Evolutionary conservation across 139 green algal genomes (phyloP), one percentile per base, ranked within the genome.

Genomic region (Chlorella sp.): DNA sequence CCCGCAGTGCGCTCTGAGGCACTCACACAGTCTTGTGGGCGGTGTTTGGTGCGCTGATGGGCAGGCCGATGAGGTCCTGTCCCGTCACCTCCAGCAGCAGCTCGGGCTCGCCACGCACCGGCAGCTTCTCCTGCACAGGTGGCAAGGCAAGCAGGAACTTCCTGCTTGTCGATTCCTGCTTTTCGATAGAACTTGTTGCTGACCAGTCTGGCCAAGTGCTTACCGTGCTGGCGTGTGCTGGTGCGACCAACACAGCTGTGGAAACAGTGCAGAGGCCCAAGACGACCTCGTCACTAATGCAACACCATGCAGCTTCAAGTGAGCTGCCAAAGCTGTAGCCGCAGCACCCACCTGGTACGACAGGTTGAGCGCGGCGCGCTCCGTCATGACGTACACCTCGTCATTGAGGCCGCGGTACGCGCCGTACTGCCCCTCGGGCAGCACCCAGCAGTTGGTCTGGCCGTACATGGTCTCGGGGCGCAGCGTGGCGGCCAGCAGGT

Each of bases 401-500:
- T 80, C 80, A 51, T 93, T 79, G 5, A 91, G 71, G 26, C 85
- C 91, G 63, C 85, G 75, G 86, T 87, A 97, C 0, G 92, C 95
- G 35, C 89, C 95, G 70, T 99, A 99, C 49, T 96, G 71, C 23
- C 95, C 95, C 24, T 98, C 91, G 0, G 95, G 95, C 80, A 98
- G 87, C n/a, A 89, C 88, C 95, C 95, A 99, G 78, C 82, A 93
- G 86, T 99, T 99, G 69, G 93, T 98, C 87, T 99, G 94, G 31
- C 95, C 95, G 72, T 96, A 97, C 95, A 99, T 99, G n/a, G 95
- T 99, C 84, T 99, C 95, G 0, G 95, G 94, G 0, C 95, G 85
- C 74, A 99, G 86, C 23, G 95, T 99, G 51, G 95, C 95, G 0
- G 95, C 93, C 80, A 97, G 76, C 10, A 99, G 80, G 83, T 85